phyloP scores from a whole-genome alignment of 768 basidiomycete species.

The Boletus rubroflammeus region DNA sequence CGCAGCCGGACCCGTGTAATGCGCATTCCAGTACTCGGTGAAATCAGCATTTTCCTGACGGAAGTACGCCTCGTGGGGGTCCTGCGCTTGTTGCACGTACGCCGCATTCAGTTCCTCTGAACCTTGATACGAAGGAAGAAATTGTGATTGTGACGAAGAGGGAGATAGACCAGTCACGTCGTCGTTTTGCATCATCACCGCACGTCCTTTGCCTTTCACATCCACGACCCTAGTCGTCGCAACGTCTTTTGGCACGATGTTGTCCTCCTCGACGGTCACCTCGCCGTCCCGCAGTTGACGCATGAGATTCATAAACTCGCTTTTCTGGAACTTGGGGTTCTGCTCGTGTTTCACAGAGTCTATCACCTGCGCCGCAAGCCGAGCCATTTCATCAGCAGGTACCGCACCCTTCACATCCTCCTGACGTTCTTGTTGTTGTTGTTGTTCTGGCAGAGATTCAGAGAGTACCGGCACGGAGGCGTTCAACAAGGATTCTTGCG shows the following conservation, averaged over 20 bases:
- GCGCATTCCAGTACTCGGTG: slow-evolving; percentile 53
- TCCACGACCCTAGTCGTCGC: slow-evolving; percentile 29
- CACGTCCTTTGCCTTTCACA: slow-evolving; percentile 67
- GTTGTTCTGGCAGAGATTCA: slow-evolving; percentile 8
- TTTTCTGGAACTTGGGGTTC: slow-evolving; percentile 83
- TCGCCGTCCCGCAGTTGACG: slow-evolving; percentile 75
- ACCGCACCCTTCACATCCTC: slow-evolving; percentile 27
- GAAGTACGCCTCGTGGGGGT: slow-evolving; percentile 66
- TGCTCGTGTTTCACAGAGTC: slow-evolving; percentile 70
- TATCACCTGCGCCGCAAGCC: slow-evolving; percentile 74
- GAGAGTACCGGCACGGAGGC: slow-evolving; percentile 12
- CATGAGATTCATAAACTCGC: slow-evolving; percentile 85
- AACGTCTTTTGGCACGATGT: slow-evolving; percentile 58
- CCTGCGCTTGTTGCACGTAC: slow-evolving; percentile 25
- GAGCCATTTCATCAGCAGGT: slow-evolving; percentile 64
- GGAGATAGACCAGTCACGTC: slow-evolving; percentile 3
- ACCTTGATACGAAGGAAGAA: slow-evolving; percentile 17
- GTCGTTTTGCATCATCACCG: slow-evolving; percentile 14
- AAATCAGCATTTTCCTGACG: slow-evolving; percentile 69
- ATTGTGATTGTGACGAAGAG: slow-evolving; percentile 8
- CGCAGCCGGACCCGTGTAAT: slow-evolving; percentile 25
- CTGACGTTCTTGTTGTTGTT: slow-evolving; percentile 10
- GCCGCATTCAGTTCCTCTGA: slow-evolving; percentile 16
- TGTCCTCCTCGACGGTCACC: slow-evolving; percentile 72
- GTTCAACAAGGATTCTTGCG: slow-evolving; percentile 46